phyloP scores from a whole-genome alignment of 2,329 filamentous ascomycete genomes.

The Neodidymelliopsis sp. region DNA sequence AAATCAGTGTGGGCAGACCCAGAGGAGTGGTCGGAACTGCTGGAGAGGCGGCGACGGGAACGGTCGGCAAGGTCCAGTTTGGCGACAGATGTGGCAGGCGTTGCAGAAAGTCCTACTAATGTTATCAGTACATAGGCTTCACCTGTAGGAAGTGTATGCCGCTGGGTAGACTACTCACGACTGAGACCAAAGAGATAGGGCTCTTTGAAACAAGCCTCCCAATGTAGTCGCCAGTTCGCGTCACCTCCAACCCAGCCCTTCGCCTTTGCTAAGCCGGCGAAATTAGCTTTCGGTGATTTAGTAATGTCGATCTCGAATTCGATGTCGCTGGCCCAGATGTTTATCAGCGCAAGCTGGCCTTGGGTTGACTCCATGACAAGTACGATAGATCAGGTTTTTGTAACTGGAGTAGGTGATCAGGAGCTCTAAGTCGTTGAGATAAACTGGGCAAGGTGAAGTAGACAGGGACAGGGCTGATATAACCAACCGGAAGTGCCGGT shows the following conservation, averaged over 20 bases:
- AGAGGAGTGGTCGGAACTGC: conserved; percentile 21
- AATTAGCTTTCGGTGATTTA: conserved; percentile 29
- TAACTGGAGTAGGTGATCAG: neutral
- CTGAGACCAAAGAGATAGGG: conserved; percentile 17
- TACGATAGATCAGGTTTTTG: neutral
- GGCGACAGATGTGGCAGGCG: neutral
- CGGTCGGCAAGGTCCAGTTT: conserved; percentile 6
- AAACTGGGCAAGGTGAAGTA: neutral
- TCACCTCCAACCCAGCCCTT: conserved; percentile 31
- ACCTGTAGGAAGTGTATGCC: no score
- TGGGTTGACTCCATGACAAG: conserved; percentile 14
- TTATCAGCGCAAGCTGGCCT: conserved; percentile 19
- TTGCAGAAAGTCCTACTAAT: neutral
- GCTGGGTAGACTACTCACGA: conserved; percentile 5
- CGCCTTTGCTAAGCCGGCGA: conserved; percentile 28
- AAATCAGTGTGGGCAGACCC: conserved; percentile 14
- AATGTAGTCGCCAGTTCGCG: conserved; percentile 22
- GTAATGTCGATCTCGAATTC: conserved; percentile 17
- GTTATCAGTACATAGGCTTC: neutral
- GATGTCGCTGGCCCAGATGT: conserved; percentile 21
- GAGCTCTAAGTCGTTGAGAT: neutral
- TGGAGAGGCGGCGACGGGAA: conserved; percentile 23
- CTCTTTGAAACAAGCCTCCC: conserved; percentile 29
- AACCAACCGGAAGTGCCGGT: neutral
- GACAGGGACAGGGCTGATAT: neutral